These are phyloP conservation scores for Fusarium compactum DNA, from an alignment of 2,329 filamentous ascomycete genomes.

Conservation along the genomic window DNA sequence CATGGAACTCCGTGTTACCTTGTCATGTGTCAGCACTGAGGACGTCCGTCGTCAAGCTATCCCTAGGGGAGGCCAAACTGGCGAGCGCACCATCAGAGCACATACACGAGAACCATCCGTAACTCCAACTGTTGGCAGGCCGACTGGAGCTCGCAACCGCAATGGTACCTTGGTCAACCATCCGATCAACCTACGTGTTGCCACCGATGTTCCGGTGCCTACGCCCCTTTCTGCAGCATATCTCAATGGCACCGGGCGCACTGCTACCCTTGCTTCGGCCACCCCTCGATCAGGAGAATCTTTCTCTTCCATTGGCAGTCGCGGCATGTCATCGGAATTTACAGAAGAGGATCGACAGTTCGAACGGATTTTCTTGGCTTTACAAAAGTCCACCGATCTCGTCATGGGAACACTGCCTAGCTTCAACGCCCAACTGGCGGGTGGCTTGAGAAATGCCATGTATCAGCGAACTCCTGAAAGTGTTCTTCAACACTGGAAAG, in stretches of 20 bases:
- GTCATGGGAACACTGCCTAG: conserved; percentile 78
- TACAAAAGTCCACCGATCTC: conserved; percentile 79
- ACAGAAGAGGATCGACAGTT: conserved; percentile 84
- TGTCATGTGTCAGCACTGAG: conserved; percentile 52
- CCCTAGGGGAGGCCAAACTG: conserved; percentile 35
- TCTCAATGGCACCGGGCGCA: conserved; percentile 62
- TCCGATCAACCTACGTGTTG: conserved; percentile 66
- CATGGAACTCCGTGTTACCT: conserved; percentile 72
- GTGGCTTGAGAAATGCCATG: conserved; percentile 72
- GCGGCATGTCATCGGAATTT: conserved; percentile 68
- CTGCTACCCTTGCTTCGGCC: conserved; percentile 66
- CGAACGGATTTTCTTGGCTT: conserved; percentile 82
- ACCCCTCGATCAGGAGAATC: conserved; percentile 88
- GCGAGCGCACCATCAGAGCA: conserved; percentile 63
- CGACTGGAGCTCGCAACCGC: conserved; percentile 50
- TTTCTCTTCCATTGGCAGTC: conserved; percentile 69
- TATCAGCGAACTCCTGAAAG: conserved; percentile 69
- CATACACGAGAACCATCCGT: conserved; percentile 65
- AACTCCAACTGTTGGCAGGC: conserved; percentile 65
- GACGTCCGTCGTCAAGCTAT: conserved; percentile 38
- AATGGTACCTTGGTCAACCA: conserved; percentile 60
- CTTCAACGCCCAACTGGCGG: conserved; percentile 74
- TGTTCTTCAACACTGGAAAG: conserved; percentile 74
- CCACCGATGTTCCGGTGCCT: conserved; percentile 64
- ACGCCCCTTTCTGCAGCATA: conserved; percentile 56